Percentiles rank a stretch among this genome's conserved stretches.
Conservation (phyloP, 2,329 filamentous ascomycete genomes). For the Nemania diffusa region DNA sequence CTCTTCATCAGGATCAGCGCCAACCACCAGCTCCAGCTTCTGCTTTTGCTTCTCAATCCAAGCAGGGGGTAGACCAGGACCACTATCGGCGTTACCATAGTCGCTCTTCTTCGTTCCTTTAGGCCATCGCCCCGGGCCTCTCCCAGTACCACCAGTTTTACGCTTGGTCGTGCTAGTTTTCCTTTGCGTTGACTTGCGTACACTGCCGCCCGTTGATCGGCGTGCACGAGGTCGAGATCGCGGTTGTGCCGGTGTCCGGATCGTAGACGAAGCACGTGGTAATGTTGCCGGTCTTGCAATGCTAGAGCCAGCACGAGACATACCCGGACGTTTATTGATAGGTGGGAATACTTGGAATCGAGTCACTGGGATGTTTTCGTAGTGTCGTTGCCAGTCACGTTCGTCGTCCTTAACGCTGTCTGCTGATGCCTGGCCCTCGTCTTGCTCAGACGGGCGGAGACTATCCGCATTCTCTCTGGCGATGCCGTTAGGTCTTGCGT, state of each 20-base stretch:
- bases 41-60: slow-evolving; percentile 56
- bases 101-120: slow-evolving; percentile 76
- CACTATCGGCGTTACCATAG: slow-evolving; percentile 73
- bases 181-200: slow-evolving; percentile 53
- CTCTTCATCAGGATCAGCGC: slow-evolving; percentile 40
- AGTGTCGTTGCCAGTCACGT: slow-evolving; percentile 59
- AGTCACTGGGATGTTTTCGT: slow-evolving; percentile 70
- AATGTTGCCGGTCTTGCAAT: slow-evolving; percentile 50
- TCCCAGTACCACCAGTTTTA: slow-evolving; percentile 70
- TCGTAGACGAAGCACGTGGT: slow-evolving; percentile 47
- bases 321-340: slow-evolving; percentile 62
- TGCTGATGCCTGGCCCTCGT: slow-evolving; percentile 28
- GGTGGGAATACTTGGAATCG: slow-evolving; percentile 84
- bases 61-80: slow-evolving; percentile 69
- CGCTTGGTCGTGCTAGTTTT: slow-evolving; percentile 58
- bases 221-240: slow-evolving; percentile 53
- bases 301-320: slow-evolving; percentile 56
- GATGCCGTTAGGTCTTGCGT: slow-evolving; percentile 45
- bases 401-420: slow-evolving; percentile 43
- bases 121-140: slow-evolving; percentile 73
- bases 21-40: slow-evolving; percentile 8
- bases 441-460: slow-evolving; percentile 37
- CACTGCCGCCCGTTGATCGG: slow-evolving; percentile 49
- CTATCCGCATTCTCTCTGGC: slow-evolving; percentile 40
- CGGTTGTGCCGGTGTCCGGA: slow-evolving; percentile 48